Percentiles rank a stretch among this genome's conserved stretches.
Evolutionary conservation across 2,329 filamentous ascomycete species (phyloP).

Genomic region (Anthostomella pinea): DNA sequence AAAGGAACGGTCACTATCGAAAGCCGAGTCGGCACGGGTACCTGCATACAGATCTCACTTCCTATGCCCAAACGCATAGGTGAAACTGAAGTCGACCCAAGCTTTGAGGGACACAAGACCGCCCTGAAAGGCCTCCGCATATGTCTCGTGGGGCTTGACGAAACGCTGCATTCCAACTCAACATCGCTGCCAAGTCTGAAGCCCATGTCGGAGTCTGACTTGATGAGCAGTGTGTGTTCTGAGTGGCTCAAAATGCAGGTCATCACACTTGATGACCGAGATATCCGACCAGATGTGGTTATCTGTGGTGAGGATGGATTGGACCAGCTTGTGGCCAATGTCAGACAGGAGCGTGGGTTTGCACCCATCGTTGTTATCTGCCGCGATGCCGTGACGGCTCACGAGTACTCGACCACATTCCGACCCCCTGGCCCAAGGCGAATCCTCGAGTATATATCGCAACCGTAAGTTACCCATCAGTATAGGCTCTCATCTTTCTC

Average conservation of each 20-base stretch:
- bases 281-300: no score
- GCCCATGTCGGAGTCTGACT: slow-evolving; percentile 5
- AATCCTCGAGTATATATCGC: slow-evolving; percentile 37
- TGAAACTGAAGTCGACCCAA: slow-evolving; percentile 6
- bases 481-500: no score
- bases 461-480: slow-evolving; percentile 35
- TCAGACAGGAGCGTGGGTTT: no score
- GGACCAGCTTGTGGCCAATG: no score
- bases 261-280: no score
- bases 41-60: slow-evolving; percentile 33
- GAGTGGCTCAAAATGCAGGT: no score
- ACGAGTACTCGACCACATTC: slow-evolving; percentile 16
- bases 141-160: slow-evolving; percentile 10
- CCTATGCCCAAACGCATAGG: slow-evolving; percentile 10
- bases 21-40: slow-evolving; percentile 24
- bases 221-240: slow-evolving; percentile 13
- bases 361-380: slow-evolving; percentile 37
- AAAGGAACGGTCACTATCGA: slow-evolving; percentile 17
- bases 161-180: slow-evolving; percentile 1
- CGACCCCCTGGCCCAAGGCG: slow-evolving; percentile 11
- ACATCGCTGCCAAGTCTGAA: not conserved
- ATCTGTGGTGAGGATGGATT: no score
- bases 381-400: slow-evolving; percentile 29
- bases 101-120: slow-evolving; percentile 6
- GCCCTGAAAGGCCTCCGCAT: slow-evolving; percentile 11